Base-by-base conservation (phyloP, 306 rosid species). In the Vigna reflexopilosa region DNA sequence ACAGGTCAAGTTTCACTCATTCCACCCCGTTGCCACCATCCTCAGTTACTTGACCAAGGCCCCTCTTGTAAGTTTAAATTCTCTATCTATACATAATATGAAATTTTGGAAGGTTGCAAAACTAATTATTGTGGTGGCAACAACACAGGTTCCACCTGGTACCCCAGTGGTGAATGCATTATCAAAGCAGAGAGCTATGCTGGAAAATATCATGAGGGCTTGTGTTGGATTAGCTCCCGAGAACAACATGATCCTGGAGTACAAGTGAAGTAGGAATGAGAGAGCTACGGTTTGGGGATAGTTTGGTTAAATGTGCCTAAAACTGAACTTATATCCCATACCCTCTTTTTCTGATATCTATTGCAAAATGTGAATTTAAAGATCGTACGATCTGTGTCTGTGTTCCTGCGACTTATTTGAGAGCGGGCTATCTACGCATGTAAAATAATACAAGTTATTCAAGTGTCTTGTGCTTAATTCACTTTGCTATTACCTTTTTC, bases 161-260 rank as follows among this genome's bases (percentile, higher is more conserved):
- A 95, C 99, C 3, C 98, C 99, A 0, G 98, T 95, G 66, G 98
- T 95, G 93, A 93, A 95, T 77, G 99, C 98, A 11, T 79, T 95
- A 70, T 86, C 99, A 24, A 95, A 95, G 93, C 99, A 95, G 88
- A 69, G 99, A 36, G 90, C 98, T 36, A 95, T 95, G 98, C 88
- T 95, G 78, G 99, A 95, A 81, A 95, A 95, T 83, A 95, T 95
- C 49, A 14, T 95, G 88, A 88, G 99, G 77, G 98, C 97, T 73
- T 91, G 97, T 84, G 96, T 95, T 85, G 99, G 99, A 55, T 84
- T 95, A 90, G 96, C 99, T 73, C 98, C 99, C 6, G 99, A 95
- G 89, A 95, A 95, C 89, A 95, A 95, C 89, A 95, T 95, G 98
- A 95, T 95, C 26, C 87, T 95, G 71, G 98, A 95, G 67, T 93